Evolutionary conservation across 257 asterid genomes (phyloP).

Genomic region (Gentiana straminea): DNA sequence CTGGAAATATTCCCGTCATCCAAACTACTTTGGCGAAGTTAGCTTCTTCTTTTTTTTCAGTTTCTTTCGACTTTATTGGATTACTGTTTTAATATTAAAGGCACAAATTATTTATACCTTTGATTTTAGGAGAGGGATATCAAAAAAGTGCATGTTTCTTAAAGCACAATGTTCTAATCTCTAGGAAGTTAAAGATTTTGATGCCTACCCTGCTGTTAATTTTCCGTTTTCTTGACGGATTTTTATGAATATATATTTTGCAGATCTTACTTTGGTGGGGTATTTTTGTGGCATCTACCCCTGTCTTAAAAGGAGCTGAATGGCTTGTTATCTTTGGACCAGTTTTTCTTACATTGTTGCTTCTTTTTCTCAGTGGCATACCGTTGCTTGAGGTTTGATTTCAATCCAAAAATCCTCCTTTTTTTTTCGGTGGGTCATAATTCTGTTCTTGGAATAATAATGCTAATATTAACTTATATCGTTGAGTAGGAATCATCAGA

Average conservation of each 20-base stretch:
- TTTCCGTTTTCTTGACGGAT: background rate
- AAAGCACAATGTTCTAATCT: no score
- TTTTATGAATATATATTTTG: conserved; percentile 7
- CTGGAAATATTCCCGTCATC: conserved; percentile 97
- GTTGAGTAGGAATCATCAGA: conserved; percentile 66
- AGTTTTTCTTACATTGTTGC: conserved; percentile 56
- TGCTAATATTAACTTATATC: background rate
- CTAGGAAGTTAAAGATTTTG: no score
- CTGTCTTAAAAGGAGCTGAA: conserved; percentile 60
- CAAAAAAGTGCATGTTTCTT: no score
- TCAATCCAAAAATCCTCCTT: background rate
- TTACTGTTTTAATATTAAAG: no score
- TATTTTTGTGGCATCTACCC: conserved; percentile 81
- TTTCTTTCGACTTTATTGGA: no score
- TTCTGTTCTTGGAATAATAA: conserved; percentile 4
- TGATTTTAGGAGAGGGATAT: no score
- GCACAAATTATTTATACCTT: no score
- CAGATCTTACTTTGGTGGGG: conserved; percentile 99
- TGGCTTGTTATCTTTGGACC: conserved; percentile 93
- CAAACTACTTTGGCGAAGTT: conserved; percentile 97
- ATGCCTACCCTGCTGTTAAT: background rate
- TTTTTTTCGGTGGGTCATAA: background rate
- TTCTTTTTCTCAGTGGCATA: conserved; percentile 84
- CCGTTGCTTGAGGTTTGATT: conserved; percentile 75
- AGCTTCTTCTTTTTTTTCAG: background rate